Evolutionary conservation across 2,329 filamentous ascomycete genomes (phyloP).

Genomic region (Dactylellina sp.): DNA sequence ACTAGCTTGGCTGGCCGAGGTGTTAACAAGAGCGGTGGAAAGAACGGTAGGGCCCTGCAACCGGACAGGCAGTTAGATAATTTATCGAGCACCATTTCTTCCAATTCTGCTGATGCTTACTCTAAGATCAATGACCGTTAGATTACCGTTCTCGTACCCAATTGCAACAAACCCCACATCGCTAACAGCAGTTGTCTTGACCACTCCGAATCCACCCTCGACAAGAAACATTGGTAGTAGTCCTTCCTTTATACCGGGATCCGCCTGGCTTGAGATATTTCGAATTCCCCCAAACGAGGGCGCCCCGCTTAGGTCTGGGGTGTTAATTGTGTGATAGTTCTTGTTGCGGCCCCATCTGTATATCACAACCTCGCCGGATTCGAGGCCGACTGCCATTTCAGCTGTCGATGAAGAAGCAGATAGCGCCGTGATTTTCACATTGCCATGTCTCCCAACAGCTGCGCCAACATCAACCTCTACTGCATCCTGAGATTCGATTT

Average conservation of each 20-base stretch:
- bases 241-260: constrained; percentile 77
- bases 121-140: constrained; percentile 87
- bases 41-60: constrained; percentile 79
- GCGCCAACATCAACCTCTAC: constrained; percentile 88
- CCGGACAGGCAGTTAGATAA: neutral
- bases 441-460: constrained; percentile 80
- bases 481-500: constrained; percentile 85
- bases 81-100: too few relatives aligned
- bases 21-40: constrained; percentile 69
- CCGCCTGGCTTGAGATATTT: constrained; percentile 58
- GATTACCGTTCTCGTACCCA: constrained; percentile 82
- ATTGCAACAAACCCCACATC: constrained; percentile 91
- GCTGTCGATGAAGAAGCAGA: constrained; percentile 72
- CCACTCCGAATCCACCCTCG: constrained; percentile 82
- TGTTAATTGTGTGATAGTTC: constrained; percentile 63
- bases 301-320: constrained; percentile 16
- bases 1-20: constrained; percentile 18
- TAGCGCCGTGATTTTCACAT: constrained; percentile 74
- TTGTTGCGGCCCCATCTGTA: constrained; percentile 88
- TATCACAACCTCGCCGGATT: constrained; percentile 83
- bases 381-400: constrained; percentile 85
- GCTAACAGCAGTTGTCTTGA: constrained; percentile 84
- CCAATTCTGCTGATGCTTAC: constrained; percentile 34
- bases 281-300: constrained; percentile 38
- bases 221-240: constrained; percentile 83